A percentile compares a stretch with the other conserved stretches of the same genome.
Conservation (phyloP, 768 basidiomycete genomes). For the Pleurotus platypus region DNA sequence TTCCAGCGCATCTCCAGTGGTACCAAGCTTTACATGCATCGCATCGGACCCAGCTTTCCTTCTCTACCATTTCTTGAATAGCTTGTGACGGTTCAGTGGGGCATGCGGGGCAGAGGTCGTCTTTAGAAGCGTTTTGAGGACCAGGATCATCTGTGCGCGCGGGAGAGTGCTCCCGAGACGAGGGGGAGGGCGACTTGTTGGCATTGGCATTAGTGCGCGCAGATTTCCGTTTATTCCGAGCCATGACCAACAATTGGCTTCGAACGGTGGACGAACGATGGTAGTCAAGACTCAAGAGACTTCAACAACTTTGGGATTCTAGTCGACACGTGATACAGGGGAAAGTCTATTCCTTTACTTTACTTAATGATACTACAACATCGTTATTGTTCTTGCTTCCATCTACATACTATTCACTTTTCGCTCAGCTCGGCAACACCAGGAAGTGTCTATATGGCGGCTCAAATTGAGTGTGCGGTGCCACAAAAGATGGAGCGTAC, state of each 20-base stretch:
- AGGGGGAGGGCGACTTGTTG: background rate
- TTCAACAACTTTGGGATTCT: too few relatives aligned
- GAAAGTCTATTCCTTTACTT: background rate
- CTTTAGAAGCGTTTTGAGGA: constrained; percentile 8
- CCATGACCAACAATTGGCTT: background rate
- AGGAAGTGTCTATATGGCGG: constrained; percentile 62
- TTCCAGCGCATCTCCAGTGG: constrained; percentile 78
- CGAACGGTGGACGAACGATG: too few relatives aligned
- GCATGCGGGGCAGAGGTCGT: constrained; percentile 50
- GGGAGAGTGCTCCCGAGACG: background rate
- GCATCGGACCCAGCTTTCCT: constrained; percentile 81
- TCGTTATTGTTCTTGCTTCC: constrained; percentile 7
- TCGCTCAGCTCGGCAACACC: constrained; percentile 90
- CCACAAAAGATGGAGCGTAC: constrained; percentile 33
- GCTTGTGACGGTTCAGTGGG: constrained; percentile 26
- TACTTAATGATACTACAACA: background rate
- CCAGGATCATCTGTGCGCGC: background rate
- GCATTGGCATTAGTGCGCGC: background rate
- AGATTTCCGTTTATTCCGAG: background rate
- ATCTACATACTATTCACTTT: constrained; percentile 41
- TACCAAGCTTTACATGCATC: constrained; percentile 82
- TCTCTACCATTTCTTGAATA: constrained; percentile 36
- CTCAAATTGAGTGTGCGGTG: constrained; percentile 12
- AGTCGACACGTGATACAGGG: background rate
- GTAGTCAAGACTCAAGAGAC: too few relatives aligned